A percentile compares a stretch with the other conserved stretches of the same genome.
Evolutionary conservation across 495 filamentous ascomycete genomes (phyloP).

Genomic region (Trichoderma orchidacearum): DNA sequence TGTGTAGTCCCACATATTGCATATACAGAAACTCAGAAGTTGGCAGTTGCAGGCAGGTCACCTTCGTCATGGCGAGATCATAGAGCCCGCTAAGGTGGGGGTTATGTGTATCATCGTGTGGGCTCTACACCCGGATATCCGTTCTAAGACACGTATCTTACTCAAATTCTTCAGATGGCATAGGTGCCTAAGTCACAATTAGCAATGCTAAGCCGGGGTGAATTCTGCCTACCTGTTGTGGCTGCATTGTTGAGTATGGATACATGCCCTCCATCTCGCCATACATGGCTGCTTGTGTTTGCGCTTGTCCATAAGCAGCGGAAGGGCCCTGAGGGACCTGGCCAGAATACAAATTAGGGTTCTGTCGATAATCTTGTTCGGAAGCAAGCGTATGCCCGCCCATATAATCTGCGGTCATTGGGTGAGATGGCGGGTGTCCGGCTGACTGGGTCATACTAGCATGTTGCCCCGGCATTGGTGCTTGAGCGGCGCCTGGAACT

Average conservation of each 20-base stretch:
- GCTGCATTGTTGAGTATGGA: slow-evolving; percentile 63
- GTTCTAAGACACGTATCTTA: background rate
- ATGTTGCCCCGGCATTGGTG: slow-evolving; percentile 49
- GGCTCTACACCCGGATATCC: background rate
- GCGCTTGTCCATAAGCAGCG: slow-evolving; percentile 57
- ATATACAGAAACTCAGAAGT: no score
- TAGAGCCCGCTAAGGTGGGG: no score
- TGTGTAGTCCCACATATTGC: no score
- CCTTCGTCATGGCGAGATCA: no score
- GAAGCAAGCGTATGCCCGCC: slow-evolving; percentile 45
- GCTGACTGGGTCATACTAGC: slow-evolving; percentile 41
- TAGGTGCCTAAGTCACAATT: slow-evolving; percentile 1
- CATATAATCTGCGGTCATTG: slow-evolving; percentile 59
- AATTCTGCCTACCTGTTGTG: slow-evolving; percentile 58
- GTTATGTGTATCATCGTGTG: background rate
- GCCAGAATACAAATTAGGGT: slow-evolving; percentile 62
- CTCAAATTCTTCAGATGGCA: slow-evolving; percentile 5
- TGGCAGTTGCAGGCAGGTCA: no score
- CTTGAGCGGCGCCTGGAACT: slow-evolving; percentile 12
- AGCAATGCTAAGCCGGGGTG: background rate
- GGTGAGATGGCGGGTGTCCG: slow-evolving; percentile 35
- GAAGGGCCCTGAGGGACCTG: slow-evolving; percentile 60
- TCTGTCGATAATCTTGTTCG: slow-evolving; percentile 69
- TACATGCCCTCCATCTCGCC: slow-evolving; percentile 73
- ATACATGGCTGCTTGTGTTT: slow-evolving; percentile 60